A percentile compares a stretch with the other conserved stretches of the same genome.
Evolutionary conservation across 768 basidiomycete genomes (phyloP).

Genomic region (Krasilnikovozyma curviuscula): DNA sequence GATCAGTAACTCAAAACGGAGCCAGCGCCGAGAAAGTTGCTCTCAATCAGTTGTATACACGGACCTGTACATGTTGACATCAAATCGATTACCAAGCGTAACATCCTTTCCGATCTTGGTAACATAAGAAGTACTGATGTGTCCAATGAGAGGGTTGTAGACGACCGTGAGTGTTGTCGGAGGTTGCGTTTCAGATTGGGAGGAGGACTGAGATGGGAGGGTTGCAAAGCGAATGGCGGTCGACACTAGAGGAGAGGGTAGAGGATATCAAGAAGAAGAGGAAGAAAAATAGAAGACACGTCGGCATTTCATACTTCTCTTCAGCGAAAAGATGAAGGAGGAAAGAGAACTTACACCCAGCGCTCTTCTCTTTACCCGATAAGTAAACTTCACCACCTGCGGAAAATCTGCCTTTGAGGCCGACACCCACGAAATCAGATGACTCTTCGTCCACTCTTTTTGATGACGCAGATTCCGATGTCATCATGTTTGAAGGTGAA

Average conservation of each 20-base stretch:
- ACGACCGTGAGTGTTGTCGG: slow-evolving; percentile 87
- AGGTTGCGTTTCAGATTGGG: too few species aligned
- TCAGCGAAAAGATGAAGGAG: not conserved
- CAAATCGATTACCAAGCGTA: slow-evolving; percentile 65
- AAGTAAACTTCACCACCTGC: slow-evolving; percentile 86
- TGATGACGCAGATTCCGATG: too few species aligned
- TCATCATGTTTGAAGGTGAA: too few species aligned
- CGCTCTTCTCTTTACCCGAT: slow-evolving; percentile 78
- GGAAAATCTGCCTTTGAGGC: slow-evolving; percentile 72
- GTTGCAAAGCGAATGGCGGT: slow-evolving; percentile 22
- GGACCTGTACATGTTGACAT: slow-evolving; percentile 92
- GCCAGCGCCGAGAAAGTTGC: too few species aligned
- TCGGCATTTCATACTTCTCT: too few species aligned
- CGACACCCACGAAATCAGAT: too few species aligned
- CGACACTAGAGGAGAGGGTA: slow-evolving; percentile 21
- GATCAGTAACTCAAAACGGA: too few species aligned
- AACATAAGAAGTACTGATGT: slow-evolving; percentile 76
- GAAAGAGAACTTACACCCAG: slow-evolving; percentile 45
- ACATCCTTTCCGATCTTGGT: slow-evolving; percentile 71
- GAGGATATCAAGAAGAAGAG: not conserved
- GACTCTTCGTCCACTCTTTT: too few species aligned
- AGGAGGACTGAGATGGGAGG: too few species aligned
- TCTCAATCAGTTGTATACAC: too few species aligned
- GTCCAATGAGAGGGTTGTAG: slow-evolving; percentile 91
- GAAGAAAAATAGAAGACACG: not conserved